These are phyloP conservation scores for Scutellaria minor DNA, from an alignment of 257 asterid species.

Conservation along the genomic window DNA sequence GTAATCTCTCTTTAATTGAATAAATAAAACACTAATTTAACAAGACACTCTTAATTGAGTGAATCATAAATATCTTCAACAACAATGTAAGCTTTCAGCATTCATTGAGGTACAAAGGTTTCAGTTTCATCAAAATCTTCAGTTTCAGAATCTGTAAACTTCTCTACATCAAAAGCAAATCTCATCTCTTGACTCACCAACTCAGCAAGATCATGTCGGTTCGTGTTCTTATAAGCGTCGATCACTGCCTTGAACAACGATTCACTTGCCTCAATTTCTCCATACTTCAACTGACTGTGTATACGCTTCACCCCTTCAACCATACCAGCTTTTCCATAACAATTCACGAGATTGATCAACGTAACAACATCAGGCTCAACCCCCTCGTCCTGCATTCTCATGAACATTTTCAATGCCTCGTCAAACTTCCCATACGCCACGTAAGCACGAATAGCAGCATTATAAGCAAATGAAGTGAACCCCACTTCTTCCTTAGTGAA, in stretches of 20 bases:
- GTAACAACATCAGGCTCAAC: constrained; percentile 82
- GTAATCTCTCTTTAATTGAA: too few species aligned
- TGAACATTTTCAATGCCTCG: constrained; percentile 74
- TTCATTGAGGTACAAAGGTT: constrained; percentile 23
- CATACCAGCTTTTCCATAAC: constrained; percentile 90
- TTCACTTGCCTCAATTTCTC: constrained; percentile 61
- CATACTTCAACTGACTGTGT: constrained; percentile 63
- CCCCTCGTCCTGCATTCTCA: constrained; percentile 90
- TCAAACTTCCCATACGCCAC: constrained; percentile 66
- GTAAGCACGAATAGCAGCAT: constrained; percentile 76
- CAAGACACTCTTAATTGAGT: too few species aligned
- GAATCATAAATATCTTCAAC: neutral
- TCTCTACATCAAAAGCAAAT: constrained; percentile 49
- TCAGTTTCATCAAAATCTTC: constrained; percentile 46
- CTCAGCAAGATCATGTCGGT: constrained; percentile 81
- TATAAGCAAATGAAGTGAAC: constrained; percentile 63
- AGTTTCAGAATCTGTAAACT: constrained; percentile 48
- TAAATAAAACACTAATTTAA: too few species aligned
- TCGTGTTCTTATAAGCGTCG: constrained; percentile 63
- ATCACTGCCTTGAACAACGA: constrained; percentile 66
- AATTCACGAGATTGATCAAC: constrained; percentile 62
- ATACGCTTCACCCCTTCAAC: constrained; percentile 86
- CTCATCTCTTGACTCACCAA: constrained; percentile 77
- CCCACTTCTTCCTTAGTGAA: constrained; percentile 49
- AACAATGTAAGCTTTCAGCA: neutral